Base-by-base conservation (phyloP, 768 basidiomycete species). In the Lentinula aciculospora region DNA sequence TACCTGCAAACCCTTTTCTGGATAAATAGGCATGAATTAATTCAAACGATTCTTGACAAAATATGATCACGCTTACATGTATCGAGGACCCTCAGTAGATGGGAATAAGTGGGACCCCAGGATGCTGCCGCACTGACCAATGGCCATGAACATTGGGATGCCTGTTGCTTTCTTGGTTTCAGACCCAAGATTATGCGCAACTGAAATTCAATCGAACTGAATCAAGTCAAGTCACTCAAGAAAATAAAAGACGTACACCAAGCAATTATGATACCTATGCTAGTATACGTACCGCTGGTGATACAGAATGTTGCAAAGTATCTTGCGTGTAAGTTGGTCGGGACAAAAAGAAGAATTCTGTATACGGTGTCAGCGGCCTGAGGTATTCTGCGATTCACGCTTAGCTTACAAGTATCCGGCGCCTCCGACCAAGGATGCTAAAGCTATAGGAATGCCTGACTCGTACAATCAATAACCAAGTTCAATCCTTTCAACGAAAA, bases 231-330 rank as follows among this genome's bases (percentile, higher is more conserved):
- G 1, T 21, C 8, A 3, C 21, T 17, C 6, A 23, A 17, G 4
- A 25, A 8, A 28, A 15, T 39, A 46, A 17, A 19, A 55, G 23
- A 72, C 83, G 65, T 72, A 86, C 85, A 89, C 90, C 89, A 91
- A 3, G 88, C 86, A 55, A 91, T 84, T 37, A 82, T 79, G 4
- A 89, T 69, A 1, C 87, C 89, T 61, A 91, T 89, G 1, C 82
- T 80, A 0, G 88, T 85, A 62, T 91, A 92, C 1, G 88, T 91
- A 37, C 88, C 88, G 54, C 83, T 80, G 0, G 85, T 85, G 61
- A 92, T 84, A 61, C 85, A 88, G 69, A 90, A 89, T 10, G 82
- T 84, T 10, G 88, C 86, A 63, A 92, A 92, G 64, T 91, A 92
- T 23, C 82, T 77, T n/a, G 76, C 86, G 34, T 82, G 83, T 13